phyloP scores from a whole-genome alignment of 2,329 filamentous ascomycete species.

The Clonostachys rosea region DNA sequence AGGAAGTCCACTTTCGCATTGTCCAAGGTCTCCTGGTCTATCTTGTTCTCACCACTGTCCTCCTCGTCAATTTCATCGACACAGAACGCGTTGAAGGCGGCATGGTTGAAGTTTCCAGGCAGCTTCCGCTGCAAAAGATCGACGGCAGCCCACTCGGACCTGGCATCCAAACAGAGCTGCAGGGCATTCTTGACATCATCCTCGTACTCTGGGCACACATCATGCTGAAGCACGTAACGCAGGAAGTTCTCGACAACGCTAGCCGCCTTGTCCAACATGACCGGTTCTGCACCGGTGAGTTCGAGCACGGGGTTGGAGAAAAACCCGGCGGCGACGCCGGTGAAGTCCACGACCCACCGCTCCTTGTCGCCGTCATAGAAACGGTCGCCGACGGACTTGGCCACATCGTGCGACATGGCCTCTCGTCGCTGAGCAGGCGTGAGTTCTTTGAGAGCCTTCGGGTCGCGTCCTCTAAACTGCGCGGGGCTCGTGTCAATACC shows the following conservation, averaged over 20 bases:
- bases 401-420: conserved; percentile 58
- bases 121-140: conserved; percentile 45
- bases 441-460: conserved; percentile 47
- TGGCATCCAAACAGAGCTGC: conserved; percentile 60
- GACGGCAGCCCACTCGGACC: conserved; percentile 60
- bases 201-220: conserved; percentile 78
- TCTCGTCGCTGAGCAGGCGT: conserved; percentile 58
- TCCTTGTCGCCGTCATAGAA: conserved; percentile 48
- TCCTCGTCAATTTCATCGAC: conserved; percentile 19
- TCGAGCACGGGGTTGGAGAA: conserved; percentile 58
- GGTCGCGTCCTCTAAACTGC: conserved; percentile 55
- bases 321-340: conserved; percentile 71
- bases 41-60: conserved; percentile 17
- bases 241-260: conserved; percentile 80
- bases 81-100: conserved; percentile 65
- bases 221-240: conserved; percentile 78
- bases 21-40: conserved; percentile 3
- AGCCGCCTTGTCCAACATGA: conserved; percentile 51
- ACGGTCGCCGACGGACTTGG: conserved; percentile 31
- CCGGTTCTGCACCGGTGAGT: conserved; percentile 49
- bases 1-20: not conserved
- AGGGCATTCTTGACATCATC: conserved; percentile 64
- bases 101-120: conserved; percentile 78
- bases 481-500: conserved; percentile 61
- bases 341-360: conserved; percentile 79